These are phyloP conservation scores for Ophiocordyceps robertsii DNA, from an alignment of 2,329 filamentous ascomycete genomes.

Conservation along the genomic window DNA sequence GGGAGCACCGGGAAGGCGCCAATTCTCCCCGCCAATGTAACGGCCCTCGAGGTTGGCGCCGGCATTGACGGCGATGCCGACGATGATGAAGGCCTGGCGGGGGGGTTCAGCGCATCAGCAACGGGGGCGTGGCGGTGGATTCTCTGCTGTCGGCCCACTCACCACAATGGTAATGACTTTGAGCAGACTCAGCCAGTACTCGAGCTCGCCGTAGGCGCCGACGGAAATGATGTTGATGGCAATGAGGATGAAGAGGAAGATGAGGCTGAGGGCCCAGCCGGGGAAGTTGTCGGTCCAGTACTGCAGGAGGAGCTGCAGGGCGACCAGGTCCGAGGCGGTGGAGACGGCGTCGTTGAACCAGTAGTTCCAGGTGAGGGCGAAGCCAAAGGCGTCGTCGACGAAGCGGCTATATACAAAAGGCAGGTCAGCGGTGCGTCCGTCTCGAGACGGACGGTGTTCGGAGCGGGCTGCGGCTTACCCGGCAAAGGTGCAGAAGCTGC, in stretches of 20 bases:
- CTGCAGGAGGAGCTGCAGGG: constrained; percentile 36
- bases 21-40: constrained; percentile 46
- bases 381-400: constrained; percentile 39
- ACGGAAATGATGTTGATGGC: constrained; percentile 21
- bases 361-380: constrained; percentile 44
- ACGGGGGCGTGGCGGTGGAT: too few species aligned
- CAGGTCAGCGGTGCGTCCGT: background rate
- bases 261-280: constrained; percentile 48
- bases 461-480: constrained; percentile 28
- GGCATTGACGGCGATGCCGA: constrained; percentile 39
- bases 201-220: constrained; percentile 25
- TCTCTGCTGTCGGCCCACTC: constrained; percentile 31
- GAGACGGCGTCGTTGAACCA: constrained; percentile 52
- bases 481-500: constrained; percentile 38
- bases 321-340: constrained; percentile 43
- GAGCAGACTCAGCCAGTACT: constrained; percentile 42
- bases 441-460: too few species aligned
- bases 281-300: constrained; percentile 52
- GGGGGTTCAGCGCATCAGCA: background rate
- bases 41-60: constrained; percentile 38
- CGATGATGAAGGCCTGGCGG: constrained; percentile 40
- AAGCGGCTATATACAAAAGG: constrained; percentile 21
- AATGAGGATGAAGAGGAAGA: constrained; percentile 45
- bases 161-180: constrained; percentile 39
- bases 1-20: constrained; percentile 44